Evolutionary conservation across 371 early-diverging fungal genomes (phyloP), one percentile per base, ranked within the genome.

Genomic region (Lichtheimia ornata): DNA sequence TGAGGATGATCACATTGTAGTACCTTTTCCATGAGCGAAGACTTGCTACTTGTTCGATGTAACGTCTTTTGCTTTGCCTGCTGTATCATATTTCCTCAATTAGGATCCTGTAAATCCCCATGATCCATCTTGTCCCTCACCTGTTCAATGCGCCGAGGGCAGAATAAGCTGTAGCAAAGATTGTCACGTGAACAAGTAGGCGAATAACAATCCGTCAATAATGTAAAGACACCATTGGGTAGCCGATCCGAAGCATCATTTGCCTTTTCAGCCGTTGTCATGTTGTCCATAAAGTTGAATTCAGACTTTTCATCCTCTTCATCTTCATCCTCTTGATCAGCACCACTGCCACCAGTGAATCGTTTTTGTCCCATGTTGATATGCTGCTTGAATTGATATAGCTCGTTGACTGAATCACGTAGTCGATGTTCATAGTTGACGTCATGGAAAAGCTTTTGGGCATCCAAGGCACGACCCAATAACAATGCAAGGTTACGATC

Each of bases 401-500:
- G 66, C 59, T 95, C 94, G 59, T 84, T 71, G 4, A 80, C 63
- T 35, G 84, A 88, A 62, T 95, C 96, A n/a, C 91, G 86, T 58
- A 95, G 83, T 4, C 88, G 82, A 71, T 89, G 90, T 45, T 88
- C 88, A 65, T 91, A 94, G 14, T 86, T 89, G 22, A 94, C 94
- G 74, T 96, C 94, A 64, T 94, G 91, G 67, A 96, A 93, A 63
- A 95, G 88, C 52, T 82, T 85, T 70, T 96, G 96, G 11, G 90
- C 82, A 68, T 92, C 95, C 64, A 96, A 70, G 9, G 94, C 88
- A n/a, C 96, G 84, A 3, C 96, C 96, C 11, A 94, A 71, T 2
- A 93, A 73, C 4, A 95, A 70, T 1, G 94, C 92, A 53, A 94
- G 66, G 59, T 95, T 94, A 51, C 97, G 85, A 67, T 96, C 95